Evolutionary conservation across 148 eudicot species (phyloP), one percentile per base, ranked within the genome.

Genomic region (Gaultheria prostrata): DNA sequence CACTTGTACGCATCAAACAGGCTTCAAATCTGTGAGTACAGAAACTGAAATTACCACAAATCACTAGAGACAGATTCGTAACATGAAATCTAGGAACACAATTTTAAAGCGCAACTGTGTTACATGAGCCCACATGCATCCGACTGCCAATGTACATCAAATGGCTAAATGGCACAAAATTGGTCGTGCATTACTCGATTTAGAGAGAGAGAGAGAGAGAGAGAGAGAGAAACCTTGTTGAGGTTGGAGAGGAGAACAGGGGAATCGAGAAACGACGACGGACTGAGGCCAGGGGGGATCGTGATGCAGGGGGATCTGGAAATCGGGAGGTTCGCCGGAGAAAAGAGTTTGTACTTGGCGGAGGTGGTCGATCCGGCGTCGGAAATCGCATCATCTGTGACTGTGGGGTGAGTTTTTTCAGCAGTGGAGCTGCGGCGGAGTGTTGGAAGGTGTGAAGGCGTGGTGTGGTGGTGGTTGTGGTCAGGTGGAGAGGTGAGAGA

Each of bases 281-380:
- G 98, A 78, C 98, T 97, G 85, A 93, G 95, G 8, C 93, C 94
- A 17, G 98, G 95, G 9, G 97, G 98, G 17, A 94, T 88, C 0
- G 93, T 89, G n/a, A 94, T 78, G 43, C 93, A 90, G 9, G 98
- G 80, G 0, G 97, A 92, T 82, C 98, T 84, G 1, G 93, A 89
- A 89, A 97, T 97, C 88, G 98, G 98, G 4, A 97, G 94, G 76
- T 92, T 92, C 28, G 97, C 98, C 79, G 99, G 99, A 3, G 99
- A 92, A 93, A 97, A 93, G 20, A 97, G 90, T 82, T 90, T 92
- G 87, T 97, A 97, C 89, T 83, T 88, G 0, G 97, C 90, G 6
- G 85, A 84, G 78, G 45, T 75, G 78, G 45, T 75, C 59, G 85
- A 78, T 50, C 86, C 86, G 73, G 67, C 82, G 74, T 81, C 84